Conservation (phyloP, 164 flowering plant genomes). For the Vitis riparia region DNA sequence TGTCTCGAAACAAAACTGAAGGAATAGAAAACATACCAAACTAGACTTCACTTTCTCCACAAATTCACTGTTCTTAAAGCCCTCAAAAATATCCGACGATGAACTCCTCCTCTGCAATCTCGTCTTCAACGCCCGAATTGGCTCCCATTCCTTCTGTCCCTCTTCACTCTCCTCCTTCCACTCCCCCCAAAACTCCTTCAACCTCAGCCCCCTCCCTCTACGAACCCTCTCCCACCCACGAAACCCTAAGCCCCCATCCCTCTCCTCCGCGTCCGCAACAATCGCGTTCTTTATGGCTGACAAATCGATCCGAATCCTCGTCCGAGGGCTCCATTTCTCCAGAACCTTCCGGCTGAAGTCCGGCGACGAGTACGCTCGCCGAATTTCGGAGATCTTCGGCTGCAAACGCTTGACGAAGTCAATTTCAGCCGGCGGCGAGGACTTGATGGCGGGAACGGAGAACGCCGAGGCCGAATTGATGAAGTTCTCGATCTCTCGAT, state of each 20-base stretch:
- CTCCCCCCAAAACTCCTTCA: conserved; percentile 34
- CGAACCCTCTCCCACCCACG: conserved; percentile 16
- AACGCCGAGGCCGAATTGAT: conserved; percentile 49
- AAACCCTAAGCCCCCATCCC: conserved; percentile 30
- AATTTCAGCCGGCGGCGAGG: conserved; percentile 47
- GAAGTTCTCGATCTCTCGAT: conserved; percentile 63
- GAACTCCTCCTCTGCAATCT: conserved; percentile 66
- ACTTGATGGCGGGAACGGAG: conserved; percentile 42
- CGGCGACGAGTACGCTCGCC: conserved; percentile 66
- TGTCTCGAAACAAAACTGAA: neutral
- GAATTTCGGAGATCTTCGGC: conserved; percentile 65
- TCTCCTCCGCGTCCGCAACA: conserved; percentile 51
- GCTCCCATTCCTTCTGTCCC: conserved; percentile 59
- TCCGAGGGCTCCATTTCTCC: conserved; percentile 62
- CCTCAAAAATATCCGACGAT: conserved; percentile 55
- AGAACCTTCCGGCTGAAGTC: conserved; percentile 62
- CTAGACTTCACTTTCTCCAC: conserved; percentile 82
- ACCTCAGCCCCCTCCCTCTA: conserved; percentile 20
- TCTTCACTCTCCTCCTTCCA: conserved; percentile 28
- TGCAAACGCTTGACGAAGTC: conserved; percentile 58
- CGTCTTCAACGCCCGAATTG: conserved; percentile 54
- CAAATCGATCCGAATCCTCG: conserved; percentile 51
- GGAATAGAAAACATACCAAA: conserved; percentile 49
- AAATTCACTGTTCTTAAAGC: conserved; percentile 67
- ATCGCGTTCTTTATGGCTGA: conserved; percentile 58